Conservation (phyloP, 2,329 filamentous ascomycete genomes). For the Phialemoniopsis sp. region DNA sequence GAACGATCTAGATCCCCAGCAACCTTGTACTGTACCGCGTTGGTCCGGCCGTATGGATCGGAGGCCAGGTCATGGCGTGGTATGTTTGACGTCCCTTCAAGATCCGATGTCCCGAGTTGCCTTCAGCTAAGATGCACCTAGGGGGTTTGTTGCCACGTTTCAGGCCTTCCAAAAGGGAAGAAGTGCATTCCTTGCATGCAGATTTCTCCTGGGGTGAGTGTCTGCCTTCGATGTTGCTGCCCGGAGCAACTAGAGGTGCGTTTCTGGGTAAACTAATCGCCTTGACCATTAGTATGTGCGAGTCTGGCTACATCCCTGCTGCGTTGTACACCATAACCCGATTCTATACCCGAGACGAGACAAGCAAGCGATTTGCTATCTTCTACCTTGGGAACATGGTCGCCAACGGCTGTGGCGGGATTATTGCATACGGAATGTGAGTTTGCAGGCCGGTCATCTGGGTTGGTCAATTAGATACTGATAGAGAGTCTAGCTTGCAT, state of each 20-base stretch:
- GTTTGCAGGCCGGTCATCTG: too few species aligned
- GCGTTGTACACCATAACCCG: slow-evolving; percentile 41
- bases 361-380: slow-evolving; percentile 36
- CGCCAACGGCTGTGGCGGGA: slow-evolving; percentile 30
- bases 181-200: slow-evolving; percentile 27
- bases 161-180: slow-evolving; percentile 32
- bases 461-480: too few species aligned
- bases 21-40: slow-evolving; percentile 19
- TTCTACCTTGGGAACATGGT: slow-evolving; percentile 41
- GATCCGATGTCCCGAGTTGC: too few species aligned
- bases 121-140: too few species aligned
- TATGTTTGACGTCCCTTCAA: too few species aligned
- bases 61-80: slow-evolving; percentile 29
- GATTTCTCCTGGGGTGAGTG: slow-evolving; percentile 33
- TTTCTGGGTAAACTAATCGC: too few species aligned
- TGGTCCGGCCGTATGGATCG: slow-evolving; percentile 30
- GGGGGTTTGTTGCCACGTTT: slow-evolving; percentile 32
- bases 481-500: slow-evolving; percentile 31
- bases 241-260: too few species aligned
- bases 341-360: slow-evolving; percentile 42
- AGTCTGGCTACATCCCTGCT: slow-evolving; percentile 41
- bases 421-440: slow-evolving; percentile 39
- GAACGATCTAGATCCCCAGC: slow-evolving; percentile 16
- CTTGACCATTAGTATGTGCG: too few species aligned
- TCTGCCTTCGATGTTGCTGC: too few species aligned